Evolutionary conservation across 495 filamentous ascomycete genomes (phyloP).

Genomic region (Thermothielavioides terrestris): DNA sequence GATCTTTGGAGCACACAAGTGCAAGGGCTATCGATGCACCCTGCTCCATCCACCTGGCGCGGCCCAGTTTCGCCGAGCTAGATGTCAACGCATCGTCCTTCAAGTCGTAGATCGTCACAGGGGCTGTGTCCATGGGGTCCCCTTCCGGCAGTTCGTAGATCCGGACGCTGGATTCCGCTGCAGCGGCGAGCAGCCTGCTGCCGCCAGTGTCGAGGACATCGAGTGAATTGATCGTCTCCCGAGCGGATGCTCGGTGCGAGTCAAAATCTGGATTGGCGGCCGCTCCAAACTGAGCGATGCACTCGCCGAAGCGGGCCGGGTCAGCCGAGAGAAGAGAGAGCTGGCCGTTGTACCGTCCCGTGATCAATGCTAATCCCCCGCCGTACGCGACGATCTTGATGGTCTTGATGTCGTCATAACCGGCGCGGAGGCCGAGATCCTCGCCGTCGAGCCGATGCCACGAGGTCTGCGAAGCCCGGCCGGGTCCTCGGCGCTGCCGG

Average conservation of each 20-base stretch:
- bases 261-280: not conserved
- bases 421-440: conserved; percentile 20
- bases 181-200: conserved; percentile 15
- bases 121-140: conserved; percentile 1
- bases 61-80: conserved; percentile 13
- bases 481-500: conserved; percentile 16
- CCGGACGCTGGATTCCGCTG: conserved; percentile 23
- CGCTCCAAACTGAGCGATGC: conserved; percentile 21
- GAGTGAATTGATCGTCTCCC: conserved; percentile 28
- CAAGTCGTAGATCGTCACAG: conserved; percentile 17
- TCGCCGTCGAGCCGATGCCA: conserved; percentile 27
- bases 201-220: conserved; percentile 19
- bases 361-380: conserved; percentile 22
- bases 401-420: conserved; percentile 35
- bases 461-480: conserved; percentile 11
- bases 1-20: conserved; percentile 25
- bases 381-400: conserved; percentile 27
- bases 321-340: conserved; percentile 32
- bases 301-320: conserved; percentile 25
- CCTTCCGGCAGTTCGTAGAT: conserved; percentile 23
- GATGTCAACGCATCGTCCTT: not conserved
- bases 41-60: conserved; percentile 32
- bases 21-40: conserved; percentile 30
- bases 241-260: not conserved
- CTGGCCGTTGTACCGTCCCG: conserved; percentile 37